These are phyloP conservation scores for Pseudogymnoascus sp. DNA, from an alignment of 2,329 filamentous ascomycete species.

Conservation along the genomic window DNA sequence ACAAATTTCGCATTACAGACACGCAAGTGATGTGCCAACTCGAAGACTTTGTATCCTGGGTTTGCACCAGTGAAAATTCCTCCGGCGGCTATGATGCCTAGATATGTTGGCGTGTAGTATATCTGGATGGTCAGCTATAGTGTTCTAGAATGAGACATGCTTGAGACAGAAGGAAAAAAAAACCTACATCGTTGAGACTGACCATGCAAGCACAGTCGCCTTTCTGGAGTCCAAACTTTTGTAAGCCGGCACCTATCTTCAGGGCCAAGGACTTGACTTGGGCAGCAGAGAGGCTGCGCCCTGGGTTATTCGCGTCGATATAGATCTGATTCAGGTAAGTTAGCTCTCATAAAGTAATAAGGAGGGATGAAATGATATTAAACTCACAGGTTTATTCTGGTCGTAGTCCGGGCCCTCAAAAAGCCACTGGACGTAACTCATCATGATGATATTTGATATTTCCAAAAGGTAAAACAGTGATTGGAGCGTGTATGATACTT, in stretches of 20 bases:
- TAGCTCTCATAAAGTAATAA: not conserved
- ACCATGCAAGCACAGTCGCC: slow-evolving; percentile 25
- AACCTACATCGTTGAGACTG: slow-evolving; percentile 25
- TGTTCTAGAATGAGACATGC: not conserved
- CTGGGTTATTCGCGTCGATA: slow-evolving; percentile 4
- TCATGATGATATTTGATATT: not conserved
- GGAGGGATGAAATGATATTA: not conserved
- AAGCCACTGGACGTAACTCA: slow-evolving; percentile 1
- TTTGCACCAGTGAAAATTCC: slow-evolving; percentile 22
- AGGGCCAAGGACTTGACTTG: slow-evolving; percentile 20
- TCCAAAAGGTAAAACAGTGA: not conserved
- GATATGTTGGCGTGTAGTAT: slow-evolving; percentile 18
- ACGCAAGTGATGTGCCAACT: slow-evolving; percentile 24
- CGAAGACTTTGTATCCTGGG: slow-evolving; percentile 23
- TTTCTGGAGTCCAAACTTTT: slow-evolving; percentile 20
- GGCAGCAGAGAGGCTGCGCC: slow-evolving; percentile 19
- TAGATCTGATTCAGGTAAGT: not conserved
- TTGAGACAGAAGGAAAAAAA: not conserved
- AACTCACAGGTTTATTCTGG: slow-evolving; percentile 8
- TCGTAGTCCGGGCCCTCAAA: not conserved
- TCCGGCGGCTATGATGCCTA: slow-evolving; percentile 23
- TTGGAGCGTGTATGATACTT: not conserved
- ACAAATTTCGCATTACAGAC: slow-evolving; percentile 21
- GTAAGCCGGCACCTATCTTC: slow-evolving; percentile 22
- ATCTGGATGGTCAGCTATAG: slow-evolving; percentile 14